Percentiles rank a stretch among this genome's conserved stretches.
These are phyloP conservation scores for Oxytropis ochrocephala DNA, from an alignment of 306 rosid species.

Conservation along the genomic window DNA sequence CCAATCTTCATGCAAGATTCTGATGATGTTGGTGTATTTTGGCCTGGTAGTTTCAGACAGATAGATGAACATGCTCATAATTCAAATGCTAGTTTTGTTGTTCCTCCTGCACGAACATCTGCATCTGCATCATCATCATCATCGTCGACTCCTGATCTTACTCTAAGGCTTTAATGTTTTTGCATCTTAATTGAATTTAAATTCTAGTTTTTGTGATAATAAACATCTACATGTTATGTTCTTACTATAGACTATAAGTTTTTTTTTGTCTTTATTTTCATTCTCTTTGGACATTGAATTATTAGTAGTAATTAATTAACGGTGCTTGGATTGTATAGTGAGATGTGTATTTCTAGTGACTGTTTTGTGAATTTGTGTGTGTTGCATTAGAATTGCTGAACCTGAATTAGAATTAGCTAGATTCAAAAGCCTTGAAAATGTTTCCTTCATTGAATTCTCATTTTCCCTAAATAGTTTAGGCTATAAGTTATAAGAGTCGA, in stretches of 20 bases:
- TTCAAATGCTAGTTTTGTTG: constrained; percentile 25
- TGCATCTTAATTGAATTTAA: neutral
- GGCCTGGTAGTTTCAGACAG: constrained; percentile 91
- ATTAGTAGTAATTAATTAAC: neutral
- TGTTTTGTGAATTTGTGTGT: too few species aligned
- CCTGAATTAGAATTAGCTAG: too few species aligned
- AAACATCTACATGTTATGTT: constrained; percentile 27
- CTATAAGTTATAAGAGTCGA: too few species aligned
- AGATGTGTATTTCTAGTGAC: constrained; percentile 37
- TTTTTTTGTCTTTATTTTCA: neutral
- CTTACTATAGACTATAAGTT: constrained; percentile 51
- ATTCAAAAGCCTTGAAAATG: too few species aligned
- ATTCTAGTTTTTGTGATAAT: constrained; percentile 9
- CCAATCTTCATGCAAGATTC: constrained; percentile 47
- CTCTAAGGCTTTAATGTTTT: constrained; percentile 56
- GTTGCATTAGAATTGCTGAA: too few species aligned
- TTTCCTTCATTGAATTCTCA: too few species aligned
- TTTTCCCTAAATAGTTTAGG: too few species aligned
- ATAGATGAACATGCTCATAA: constrained; percentile 30
- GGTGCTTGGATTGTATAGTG: constrained; percentile 45
- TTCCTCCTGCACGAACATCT: constrained; percentile 30
- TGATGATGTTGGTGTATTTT: constrained; percentile 47
- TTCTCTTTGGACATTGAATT: constrained; percentile 14
- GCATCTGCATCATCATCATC: constrained; percentile 13
- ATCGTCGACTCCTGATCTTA: constrained; percentile 80